Evolutionary conservation across 208 protist species (phyloP), one percentile per base, ranked within the genome.

Genomic region (Trypanosoma cruzi): DNA sequence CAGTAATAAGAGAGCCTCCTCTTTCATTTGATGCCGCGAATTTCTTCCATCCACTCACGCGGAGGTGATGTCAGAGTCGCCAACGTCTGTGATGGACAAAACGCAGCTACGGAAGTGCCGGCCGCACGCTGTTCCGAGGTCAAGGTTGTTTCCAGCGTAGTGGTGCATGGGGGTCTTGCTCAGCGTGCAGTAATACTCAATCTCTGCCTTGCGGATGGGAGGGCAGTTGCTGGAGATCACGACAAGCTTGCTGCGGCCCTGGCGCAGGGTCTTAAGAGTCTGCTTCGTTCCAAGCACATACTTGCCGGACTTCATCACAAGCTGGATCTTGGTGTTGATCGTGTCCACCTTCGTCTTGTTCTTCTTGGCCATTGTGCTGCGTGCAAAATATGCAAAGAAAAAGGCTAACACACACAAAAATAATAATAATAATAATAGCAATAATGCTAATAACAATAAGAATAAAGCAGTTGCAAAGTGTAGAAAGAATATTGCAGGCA

Each of bases 111-210:
- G 94, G 97, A 98, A 99, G 84, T 99, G 98, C 82, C 99, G 98
- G 79, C 99, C 99, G 87, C 98, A 99, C 40, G 98, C 97, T 22
- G 99, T 99, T 42, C 99, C 99, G 31, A 99, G 93, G 77, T 99
- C 99, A 62, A 99, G 93, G 93, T 97, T 98, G 90, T 98, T 99
- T 56, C 99, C 99, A 50, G 88, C 81, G 95, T 99, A 99, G 92
- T 99, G 98, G 87, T 99, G 97, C 64, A 99, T 98, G 50, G 81
- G 82, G 56, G 98, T 99, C 89, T 99, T 99, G 86, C 92, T 92
- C 68, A 99, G 97, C 83, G 99, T 99, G 82, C 98, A 98, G 91
- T 99, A 99, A 93, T 99, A 99, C 93, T 99, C 99, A 64, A 99
- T 94, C 91, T 99, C 98, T 11, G 98, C 98, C 81, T 98, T 98